phyloP scores from a whole-genome alignment of 495 filamentous ascomycete species.

The Penicillium ochrochloron region DNA sequence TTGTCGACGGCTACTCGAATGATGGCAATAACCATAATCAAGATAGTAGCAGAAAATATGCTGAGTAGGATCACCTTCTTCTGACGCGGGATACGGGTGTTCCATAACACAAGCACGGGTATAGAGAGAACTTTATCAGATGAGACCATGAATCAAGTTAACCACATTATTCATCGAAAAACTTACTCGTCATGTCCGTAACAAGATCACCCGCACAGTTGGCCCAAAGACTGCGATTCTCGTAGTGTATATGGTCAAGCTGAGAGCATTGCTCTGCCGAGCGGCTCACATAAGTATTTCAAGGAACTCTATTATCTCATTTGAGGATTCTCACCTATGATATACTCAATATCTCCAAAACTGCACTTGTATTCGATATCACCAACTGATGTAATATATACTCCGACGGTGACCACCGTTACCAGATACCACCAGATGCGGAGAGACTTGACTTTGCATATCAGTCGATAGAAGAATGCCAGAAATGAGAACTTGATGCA shows the following conservation, averaged over 20 bases:
- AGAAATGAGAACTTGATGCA: constrained; percentile 35
- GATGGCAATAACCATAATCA: constrained; percentile 33
- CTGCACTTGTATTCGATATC: constrained; percentile 32
- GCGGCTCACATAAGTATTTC: not conserved
- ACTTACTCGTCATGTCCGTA: constrained; percentile 30
- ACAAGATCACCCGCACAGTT: constrained; percentile 26
- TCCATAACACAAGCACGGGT: constrained; percentile 25
- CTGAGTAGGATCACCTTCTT: constrained; percentile 30
- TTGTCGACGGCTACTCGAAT: constrained; percentile 29
- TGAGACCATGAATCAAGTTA: not conserved
- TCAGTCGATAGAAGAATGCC: constrained; percentile 28
- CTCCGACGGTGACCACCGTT: constrained; percentile 15
- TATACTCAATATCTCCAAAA: constrained; percentile 21
- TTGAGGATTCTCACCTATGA: constrained; percentile 14
- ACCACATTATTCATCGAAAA: not conserved
- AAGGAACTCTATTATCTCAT: not conserved
- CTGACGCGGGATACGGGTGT: constrained; percentile 23
- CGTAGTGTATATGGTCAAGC: constrained; percentile 21
- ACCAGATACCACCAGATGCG: constrained; percentile 30
- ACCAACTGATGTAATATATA: constrained; percentile 23
- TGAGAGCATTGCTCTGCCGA: constrained; percentile 22
- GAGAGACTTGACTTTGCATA: constrained; percentile 20
- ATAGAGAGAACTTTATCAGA: constrained; percentile 9
- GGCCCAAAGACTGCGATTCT: constrained; percentile 26
- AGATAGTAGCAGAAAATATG: constrained; percentile 30